Percentiles rank a stretch among this genome's conserved stretches.
phyloP scores from a whole-genome alignment of 768 basidiomycete species.

The Leucosporidium scottii region DNA sequence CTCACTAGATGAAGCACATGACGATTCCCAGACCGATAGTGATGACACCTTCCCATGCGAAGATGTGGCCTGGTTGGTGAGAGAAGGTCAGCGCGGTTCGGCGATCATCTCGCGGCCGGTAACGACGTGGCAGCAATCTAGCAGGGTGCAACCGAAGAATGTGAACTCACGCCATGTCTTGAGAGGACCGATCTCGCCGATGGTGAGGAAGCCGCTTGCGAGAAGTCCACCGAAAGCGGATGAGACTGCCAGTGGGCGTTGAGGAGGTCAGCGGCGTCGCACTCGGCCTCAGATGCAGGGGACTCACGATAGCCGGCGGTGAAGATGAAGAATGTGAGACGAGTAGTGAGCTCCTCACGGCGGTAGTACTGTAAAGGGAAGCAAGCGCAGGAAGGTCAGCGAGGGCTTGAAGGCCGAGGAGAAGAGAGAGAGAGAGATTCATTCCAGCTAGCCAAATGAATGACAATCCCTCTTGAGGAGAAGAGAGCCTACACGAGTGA shows the following conservation, averaged over 20 bases:
- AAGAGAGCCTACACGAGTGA: not conserved
- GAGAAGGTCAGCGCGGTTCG: not conserved
- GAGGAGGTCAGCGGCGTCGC: not conserved
- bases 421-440: too few relatives aligned
- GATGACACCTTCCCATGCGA: constrained; percentile 2
- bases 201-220: not conserved
- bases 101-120: too few relatives aligned
- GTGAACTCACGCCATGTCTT: not conserved
- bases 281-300: not conserved
- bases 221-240: not conserved
- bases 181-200: not conserved
- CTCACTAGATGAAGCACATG: constrained; percentile 49
- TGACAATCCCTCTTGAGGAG: too few relatives aligned
- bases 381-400: too few relatives aligned
- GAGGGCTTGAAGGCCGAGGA: too few relatives aligned
- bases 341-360: not conserved
- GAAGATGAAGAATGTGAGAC: not conserved
- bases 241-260: not conserved
- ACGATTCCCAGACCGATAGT: constrained; percentile 49
- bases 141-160: too few relatives aligned
- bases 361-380: not conserved
- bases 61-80: not conserved
- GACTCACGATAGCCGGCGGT: not conserved
- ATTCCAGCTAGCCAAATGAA: too few relatives aligned
- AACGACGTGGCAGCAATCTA: too few relatives aligned